These are phyloP conservation scores for Floccularia luteovirens DNA, from an alignment of 768 basidiomycete genomes.

Conservation along the genomic window DNA sequence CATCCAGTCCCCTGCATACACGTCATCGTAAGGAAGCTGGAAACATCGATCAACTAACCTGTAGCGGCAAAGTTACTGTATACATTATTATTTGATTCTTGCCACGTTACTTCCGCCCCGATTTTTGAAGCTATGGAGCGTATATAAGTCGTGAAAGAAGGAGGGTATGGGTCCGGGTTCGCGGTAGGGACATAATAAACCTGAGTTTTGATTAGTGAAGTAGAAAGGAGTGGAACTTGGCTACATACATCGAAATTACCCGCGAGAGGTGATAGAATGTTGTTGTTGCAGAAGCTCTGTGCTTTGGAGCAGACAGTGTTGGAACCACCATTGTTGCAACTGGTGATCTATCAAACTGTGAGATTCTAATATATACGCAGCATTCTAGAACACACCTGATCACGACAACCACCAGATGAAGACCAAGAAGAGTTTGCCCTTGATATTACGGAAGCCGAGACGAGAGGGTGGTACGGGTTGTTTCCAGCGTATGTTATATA, in stretches of 20 bases:
- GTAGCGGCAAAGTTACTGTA: slow-evolving; percentile 37
- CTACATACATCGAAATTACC: slow-evolving; percentile 45
- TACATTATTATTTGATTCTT: slow-evolving; percentile 29
- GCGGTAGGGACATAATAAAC: slow-evolving; percentile 41
- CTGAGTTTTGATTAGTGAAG: too few relatives aligned
- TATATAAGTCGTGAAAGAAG: slow-evolving; percentile 25
- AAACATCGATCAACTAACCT: neutral
- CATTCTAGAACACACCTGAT: slow-evolving; percentile 25
- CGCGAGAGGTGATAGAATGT: slow-evolving; percentile 44
- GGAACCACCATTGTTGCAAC: slow-evolving; percentile 40
- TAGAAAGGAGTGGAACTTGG: neutral
- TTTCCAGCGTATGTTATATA: slow-evolving; percentile 47
- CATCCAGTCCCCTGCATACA: slow-evolving; percentile 50
- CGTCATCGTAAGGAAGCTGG: neutral
- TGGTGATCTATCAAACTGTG: slow-evolving; percentile 29
- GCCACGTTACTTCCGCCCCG: slow-evolving; percentile 38
- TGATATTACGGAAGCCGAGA: slow-evolving; percentile 30
- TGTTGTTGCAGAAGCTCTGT: slow-evolving; percentile 50
- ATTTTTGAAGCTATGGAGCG: slow-evolving; percentile 24
- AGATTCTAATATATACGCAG: neutral
- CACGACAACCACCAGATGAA: slow-evolving; percentile 37
- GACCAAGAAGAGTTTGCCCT: slow-evolving; percentile 36
- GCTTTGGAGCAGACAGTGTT: slow-evolving; percentile 47
- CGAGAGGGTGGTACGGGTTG: slow-evolving; percentile 52
- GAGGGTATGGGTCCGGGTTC: slow-evolving; percentile 45